Base-by-base conservation (phyloP, 768 basidiomycete genomes). In the Lactarius psammicola region DNA sequence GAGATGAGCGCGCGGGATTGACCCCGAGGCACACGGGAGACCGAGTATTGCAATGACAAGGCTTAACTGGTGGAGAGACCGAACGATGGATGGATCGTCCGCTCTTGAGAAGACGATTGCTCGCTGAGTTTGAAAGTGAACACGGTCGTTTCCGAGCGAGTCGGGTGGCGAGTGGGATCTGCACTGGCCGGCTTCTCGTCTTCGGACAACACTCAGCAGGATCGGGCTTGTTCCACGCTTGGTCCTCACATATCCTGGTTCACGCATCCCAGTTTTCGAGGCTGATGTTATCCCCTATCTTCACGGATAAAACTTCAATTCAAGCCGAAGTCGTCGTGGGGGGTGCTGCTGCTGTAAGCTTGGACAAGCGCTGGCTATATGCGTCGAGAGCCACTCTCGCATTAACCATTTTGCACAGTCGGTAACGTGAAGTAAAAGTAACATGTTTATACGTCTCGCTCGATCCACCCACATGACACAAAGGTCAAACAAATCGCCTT, bases 401-500 rank as follows among this genome's bases (percentile, higher is more conserved):
- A 51, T 51, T 49, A 11, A 49, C 46, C 23, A 10, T 49, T 23
- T n/a, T 23, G n/a, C 46, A 49, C n/a, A 49, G 10, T 23, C n/a
- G 42, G 44, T 51, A 38, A 28, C 20, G 4, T 23, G 30, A 53
- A n/a, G n/a, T n/a, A n/a, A n/a, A 59, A 44, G 30, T 54, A 44
- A n/a, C 38, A 18, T 54, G 34, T 59, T 36, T 49, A 51, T 15
- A 54, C 49, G 3, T 31, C 44, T 54, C 51, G 51, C 49, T 51
- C 30, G 36, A 20, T 60, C 44, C 36, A 20, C 17, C 64, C 51
- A 51, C 49, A 51, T 23, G 38, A 40, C 38, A 44, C 49, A 51
- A 15, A 34, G 42, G 30, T 33, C 20, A 59, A 54, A 54, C 31
- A 54, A 33, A 31, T 54, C 57, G 28, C 54, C 59, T 49, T 28